Evolutionary conservation across 73 alveolate species (phyloP), one percentile per base, ranked within the genome.

Genomic region (Paramecium biaurelia): DNA sequence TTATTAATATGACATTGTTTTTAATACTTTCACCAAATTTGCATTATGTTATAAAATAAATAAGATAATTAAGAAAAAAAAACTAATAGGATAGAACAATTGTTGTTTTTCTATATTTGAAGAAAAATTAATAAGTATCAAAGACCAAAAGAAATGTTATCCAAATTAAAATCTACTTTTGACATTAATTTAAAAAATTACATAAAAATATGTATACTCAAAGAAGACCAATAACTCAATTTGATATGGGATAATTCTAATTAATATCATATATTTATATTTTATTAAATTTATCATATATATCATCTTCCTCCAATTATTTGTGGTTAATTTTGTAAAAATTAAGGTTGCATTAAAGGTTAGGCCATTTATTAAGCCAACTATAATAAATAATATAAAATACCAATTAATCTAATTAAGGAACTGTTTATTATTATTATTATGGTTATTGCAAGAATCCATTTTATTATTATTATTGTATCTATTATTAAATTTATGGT

Each of bases 31-130:
- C 37, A 32, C 1, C 4, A 2, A 32, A 2, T 32, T 32, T 32
- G 37, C 1, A 32, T 28, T 30, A 70, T 28, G 15, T 72, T 4
- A 37, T n/a, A n/a, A 18, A 35, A 37, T 28, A 11, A 72, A 72
- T n/a, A n/a, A n/a, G n/a, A n/a, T n/a, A n/a, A n/a, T 72, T 72
- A 72, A 72, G 86, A 72, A 35, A 37, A 72, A 72, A 21, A 72
- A 34, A 72, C 57, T 72, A 41, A 72, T 72, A 20, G 63, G 86
- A n/a, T 35, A 14, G 53, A 10, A 8, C 14, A 35, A 38, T 70
- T 23, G 28, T 24, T 53, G n/a, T n/a, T n/a, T n/a, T n/a, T n/a
- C n/a, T n/a, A n/a, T n/a, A n/a, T n/a, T n/a, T n/a, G n/a, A n/a
- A n/a, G n/a, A 67, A 1, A 67, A 30, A 67, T 15, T 67, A 26